Base-by-base conservation (phyloP, 1,284 basidiomycete genomes). In the Crepidotus sp. region DNA sequence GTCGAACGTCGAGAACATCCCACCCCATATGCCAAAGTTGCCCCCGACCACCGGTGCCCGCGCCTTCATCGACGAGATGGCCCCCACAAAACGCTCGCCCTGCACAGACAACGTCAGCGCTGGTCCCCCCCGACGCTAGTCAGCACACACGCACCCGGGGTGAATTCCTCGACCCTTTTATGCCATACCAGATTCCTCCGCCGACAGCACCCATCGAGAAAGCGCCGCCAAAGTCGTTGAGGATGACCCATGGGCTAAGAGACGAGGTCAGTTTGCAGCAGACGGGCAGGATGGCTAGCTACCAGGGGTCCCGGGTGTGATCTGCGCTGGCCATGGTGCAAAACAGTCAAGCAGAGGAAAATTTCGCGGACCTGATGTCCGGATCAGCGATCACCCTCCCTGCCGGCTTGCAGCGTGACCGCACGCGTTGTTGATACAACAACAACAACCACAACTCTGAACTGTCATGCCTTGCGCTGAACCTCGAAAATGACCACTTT, bases 11-110 rank as follows among this genome's bases (percentile, higher is more conserved):
- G 90, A 95, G 63, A 94, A 95, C 80, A 95, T 86, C 55, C 91
- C 91, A 62, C 95, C 95, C 94, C 94, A 98, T 14, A 97, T 83
- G 59, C 94, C 94, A 62, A 97, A 97, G 71, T 97, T 96, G 22
- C 94, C 94, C 42, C 95, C 96, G 15, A 95, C 91, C 21, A 98
- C 95, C 3, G 96, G 96, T 45, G 96, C 95, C 49, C 96, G 81
- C 31, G 96, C 94, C 72, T 98, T 98, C 73, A 98, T 94, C 36
- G 93, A 94, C 25, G 93, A 91, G 48, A 98, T 69, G 14, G 96
- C 94, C 42, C 95, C 94, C 36, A 91, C 80, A 39, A 96, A 73
- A 40, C 95, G 86, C 64, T 98, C 94, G 35, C 96, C 96, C 90
- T 89, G 57, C 6, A 36, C 15, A 36, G 14, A 22, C 9, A 44